These are phyloP conservation scores for Stygiomarasmius scandens DNA, from an alignment of 1,284 basidiomycete species.

Conservation along the genomic window DNA sequence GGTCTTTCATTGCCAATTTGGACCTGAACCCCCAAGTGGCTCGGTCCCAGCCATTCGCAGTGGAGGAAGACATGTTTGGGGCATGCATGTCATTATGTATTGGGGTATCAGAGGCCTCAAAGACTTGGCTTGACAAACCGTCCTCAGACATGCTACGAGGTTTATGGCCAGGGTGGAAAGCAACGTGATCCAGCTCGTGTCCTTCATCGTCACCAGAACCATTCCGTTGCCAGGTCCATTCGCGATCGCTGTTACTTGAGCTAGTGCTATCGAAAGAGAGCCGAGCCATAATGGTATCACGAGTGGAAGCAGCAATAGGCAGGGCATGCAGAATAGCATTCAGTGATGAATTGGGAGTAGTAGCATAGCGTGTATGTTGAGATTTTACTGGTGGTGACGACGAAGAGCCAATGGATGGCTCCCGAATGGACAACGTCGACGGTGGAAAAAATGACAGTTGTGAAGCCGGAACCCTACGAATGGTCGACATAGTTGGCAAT, in stretches of 20 bases:
- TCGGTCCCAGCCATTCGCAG: neutral
- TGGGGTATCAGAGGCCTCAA: neutral
- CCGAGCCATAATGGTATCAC: slow-evolving; percentile 54
- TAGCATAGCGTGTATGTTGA: slow-evolving; percentile 24
- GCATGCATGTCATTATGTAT: neutral
- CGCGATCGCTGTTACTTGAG: slow-evolving; percentile 42
- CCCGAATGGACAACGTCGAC: slow-evolving; percentile 22
- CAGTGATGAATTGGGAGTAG: slow-evolving; percentile 32
- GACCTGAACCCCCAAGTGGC: neutral
- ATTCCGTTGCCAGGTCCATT: slow-evolving; percentile 26
- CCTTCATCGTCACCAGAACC: slow-evolving; percentile 19
- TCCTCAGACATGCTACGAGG: slow-evolving; percentile 9
- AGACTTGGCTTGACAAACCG: neutral
- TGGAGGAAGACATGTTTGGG: neutral
- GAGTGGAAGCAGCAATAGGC: slow-evolving; percentile 51
- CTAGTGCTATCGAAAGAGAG: slow-evolving; percentile 52
- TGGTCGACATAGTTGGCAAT: slow-evolving; percentile 28
- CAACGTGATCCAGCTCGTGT: slow-evolving; percentile 50
- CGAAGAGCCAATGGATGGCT: slow-evolving; percentile 2
- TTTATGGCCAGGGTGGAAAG: neutral
- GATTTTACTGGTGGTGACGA: slow-evolving; percentile 18
- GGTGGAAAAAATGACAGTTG: slow-evolving; percentile 67
- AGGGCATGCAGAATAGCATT: slow-evolving; percentile 46
- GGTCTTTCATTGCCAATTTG: neutral
- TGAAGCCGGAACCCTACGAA: slow-evolving; percentile 54